These are phyloP conservation scores for Hymenoscyphus infarciens DNA, from an alignment of 2,329 filamentous ascomycete species.

Conservation along the genomic window DNA sequence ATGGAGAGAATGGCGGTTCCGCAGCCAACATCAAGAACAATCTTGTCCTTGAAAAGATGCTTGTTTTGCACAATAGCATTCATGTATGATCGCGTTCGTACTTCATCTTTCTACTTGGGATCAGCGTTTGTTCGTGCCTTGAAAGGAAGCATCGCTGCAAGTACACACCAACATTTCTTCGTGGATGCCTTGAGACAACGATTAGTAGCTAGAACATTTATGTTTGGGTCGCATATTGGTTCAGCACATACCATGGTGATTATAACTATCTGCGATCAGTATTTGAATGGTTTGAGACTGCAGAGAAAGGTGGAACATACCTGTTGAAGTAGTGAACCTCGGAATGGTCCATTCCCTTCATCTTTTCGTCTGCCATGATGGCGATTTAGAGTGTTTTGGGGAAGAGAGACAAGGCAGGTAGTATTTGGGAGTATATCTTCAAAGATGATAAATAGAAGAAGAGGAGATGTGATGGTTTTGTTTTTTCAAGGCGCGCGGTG, in stretches of 20 bases:
- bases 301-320: constrained; percentile 44
- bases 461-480: not conserved
- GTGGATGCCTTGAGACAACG: constrained; percentile 68
- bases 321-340: constrained; percentile 99
- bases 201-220: constrained; percentile 31
- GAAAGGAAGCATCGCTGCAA: constrained; percentile 19
- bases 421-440: not conserved
- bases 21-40: constrained; percentile 95
- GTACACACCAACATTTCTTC: constrained; percentile 92
- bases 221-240: constrained; percentile 18
- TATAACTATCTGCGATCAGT: constrained; percentile 62
- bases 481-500: not conserved
- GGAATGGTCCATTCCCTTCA: constrained; percentile 47
- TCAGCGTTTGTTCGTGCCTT: constrained; percentile 18
- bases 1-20: constrained; percentile 98
- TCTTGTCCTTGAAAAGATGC: constrained; percentile 87
- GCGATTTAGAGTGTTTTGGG: constrained; percentile 4
- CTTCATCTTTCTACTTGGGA: constrained; percentile 82
- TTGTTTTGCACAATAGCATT: constrained; percentile 96
- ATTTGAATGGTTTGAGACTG: not conserved
- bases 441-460: not conserved
- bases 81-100: constrained; percentile 94
- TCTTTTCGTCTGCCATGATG: constrained; percentile 51
- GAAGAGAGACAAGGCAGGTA: not conserved
- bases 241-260: constrained; percentile 79